These are phyloP conservation scores for Solanum bulbocastanum DNA, from an alignment of 257 asterid species.

Conservation along the genomic window DNA sequence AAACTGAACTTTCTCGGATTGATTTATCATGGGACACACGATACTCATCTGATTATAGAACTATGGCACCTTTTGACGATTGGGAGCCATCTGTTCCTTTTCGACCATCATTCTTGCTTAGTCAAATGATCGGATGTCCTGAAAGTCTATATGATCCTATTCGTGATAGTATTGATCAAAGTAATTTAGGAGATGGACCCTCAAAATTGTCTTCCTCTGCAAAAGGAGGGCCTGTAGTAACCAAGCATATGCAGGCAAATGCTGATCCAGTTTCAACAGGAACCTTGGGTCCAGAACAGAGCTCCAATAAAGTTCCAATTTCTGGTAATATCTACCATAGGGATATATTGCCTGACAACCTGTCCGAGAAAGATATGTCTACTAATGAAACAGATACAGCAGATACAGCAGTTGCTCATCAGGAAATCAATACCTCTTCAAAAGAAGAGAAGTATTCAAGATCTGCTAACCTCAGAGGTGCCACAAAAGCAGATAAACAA, in stretches of 20 bases:
- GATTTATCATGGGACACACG: constrained; percentile 17
- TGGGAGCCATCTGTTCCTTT: constrained; percentile 87
- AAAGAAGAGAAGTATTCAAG: constrained; percentile 32
- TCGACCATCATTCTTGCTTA: constrained; percentile 52
- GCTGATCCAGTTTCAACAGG: constrained; percentile 9
- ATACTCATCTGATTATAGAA: constrained; percentile 13
- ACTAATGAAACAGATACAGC: not conserved
- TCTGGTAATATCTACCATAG: constrained; percentile 9
- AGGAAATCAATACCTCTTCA: constrained; percentile 13
- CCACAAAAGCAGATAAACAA: constrained; percentile 15
- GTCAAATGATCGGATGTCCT: constrained; percentile 37
- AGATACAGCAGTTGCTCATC: constrained; percentile 10
- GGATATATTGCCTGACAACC: not conserved
- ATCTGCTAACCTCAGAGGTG: constrained; percentile 7
- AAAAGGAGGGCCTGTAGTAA: constrained; percentile 37
- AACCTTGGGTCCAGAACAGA: constrained; percentile 12
- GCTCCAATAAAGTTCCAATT: constrained; percentile 11
- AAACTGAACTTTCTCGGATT: constrained; percentile 24
- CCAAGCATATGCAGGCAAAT: constrained; percentile 21
- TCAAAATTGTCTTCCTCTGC: constrained; percentile 31
- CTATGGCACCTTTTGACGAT: constrained; percentile 22
- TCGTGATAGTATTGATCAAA: constrained; percentile 30
- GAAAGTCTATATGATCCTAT: constrained; percentile 39
- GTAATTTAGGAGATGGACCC: constrained; percentile 12
- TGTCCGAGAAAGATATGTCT: constrained; percentile 7